Conservation (phyloP, 768 basidiomycete species). For the Tulasnella sp. region DNA sequence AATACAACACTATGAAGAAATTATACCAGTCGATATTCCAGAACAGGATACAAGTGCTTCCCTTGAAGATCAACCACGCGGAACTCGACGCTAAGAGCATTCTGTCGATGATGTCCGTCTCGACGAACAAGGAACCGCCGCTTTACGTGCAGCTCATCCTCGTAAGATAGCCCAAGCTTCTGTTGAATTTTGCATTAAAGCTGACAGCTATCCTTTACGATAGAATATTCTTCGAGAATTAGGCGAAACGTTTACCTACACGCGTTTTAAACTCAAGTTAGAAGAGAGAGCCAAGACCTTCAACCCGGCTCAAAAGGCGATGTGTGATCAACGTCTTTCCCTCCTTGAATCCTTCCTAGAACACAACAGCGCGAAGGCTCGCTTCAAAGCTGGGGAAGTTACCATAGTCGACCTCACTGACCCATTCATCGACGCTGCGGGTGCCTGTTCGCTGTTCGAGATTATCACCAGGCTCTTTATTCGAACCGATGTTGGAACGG, state of each 20-base stretch:
- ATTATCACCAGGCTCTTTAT: constrained; percentile 68
- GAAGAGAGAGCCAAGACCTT: constrained; percentile 8
- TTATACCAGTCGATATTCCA: constrained; percentile 48
- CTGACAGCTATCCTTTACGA: background rate
- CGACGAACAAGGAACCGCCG: constrained; percentile 60
- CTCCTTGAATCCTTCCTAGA: constrained; percentile 32
- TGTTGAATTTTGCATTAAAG: background rate
- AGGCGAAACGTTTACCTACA: constrained; percentile 33
- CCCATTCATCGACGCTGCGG: constrained; percentile 62
- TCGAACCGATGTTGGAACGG: constrained; percentile 13
- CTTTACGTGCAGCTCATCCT: constrained; percentile 71
- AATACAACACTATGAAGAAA: constrained; percentile 59
- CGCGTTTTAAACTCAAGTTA: constrained; percentile 19
- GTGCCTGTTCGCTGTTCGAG: constrained; percentile 72
- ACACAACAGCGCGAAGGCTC: constrained; percentile 40
- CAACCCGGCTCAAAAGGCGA: constrained; percentile 27
- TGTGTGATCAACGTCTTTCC: constrained; percentile 28
- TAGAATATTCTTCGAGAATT: constrained; percentile 32
- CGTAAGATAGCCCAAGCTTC: constrained; percentile 47
- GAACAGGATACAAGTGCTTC: constrained; percentile 38
- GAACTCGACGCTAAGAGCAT: constrained; percentile 31
- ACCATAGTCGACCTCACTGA: constrained; percentile 75
- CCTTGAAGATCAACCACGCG: constrained; percentile 47
- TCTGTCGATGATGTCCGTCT: constrained; percentile 32
- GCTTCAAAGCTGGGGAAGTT: constrained; percentile 61